Evolutionary conservation across 352 stramenopile genomes (phyloP).

Genomic region (Thraustochytrium striatum): DNA sequence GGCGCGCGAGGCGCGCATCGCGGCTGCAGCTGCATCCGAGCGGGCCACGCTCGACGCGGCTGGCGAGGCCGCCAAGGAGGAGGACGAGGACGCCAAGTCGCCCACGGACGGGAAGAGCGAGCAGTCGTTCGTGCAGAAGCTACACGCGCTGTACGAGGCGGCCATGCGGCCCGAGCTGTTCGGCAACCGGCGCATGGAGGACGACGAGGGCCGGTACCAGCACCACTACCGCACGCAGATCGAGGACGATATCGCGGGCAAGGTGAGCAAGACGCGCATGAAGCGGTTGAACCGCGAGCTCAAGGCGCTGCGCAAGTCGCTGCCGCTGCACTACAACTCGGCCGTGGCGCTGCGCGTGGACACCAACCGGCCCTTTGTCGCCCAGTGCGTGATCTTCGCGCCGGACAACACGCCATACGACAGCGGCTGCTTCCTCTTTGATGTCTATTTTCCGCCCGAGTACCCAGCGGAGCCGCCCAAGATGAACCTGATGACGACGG

Average conservation of each 20-base stretch:
- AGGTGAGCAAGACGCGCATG: constrained; percentile 47
- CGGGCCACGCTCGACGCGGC: neutral
- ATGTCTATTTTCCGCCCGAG: constrained; percentile 63
- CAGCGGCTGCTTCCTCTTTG: constrained; percentile 70
- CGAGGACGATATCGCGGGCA: constrained; percentile 43
- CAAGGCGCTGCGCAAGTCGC: constrained; percentile 29
- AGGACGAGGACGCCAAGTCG: neutral
- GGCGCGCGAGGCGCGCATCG: neutral
- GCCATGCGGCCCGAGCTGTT: constrained; percentile 38
- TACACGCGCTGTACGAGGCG: constrained; percentile 36
- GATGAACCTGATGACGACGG: constrained; percentile 72
- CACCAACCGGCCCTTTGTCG: constrained; percentile 34
- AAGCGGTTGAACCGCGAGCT: constrained; percentile 39
- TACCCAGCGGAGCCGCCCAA: constrained; percentile 69
- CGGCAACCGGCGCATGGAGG: constrained; percentile 22
- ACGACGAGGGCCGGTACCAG: constrained; percentile 26
- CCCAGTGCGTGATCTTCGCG: constrained; percentile 53
- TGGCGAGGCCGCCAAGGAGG: neutral
- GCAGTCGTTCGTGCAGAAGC: neutral
- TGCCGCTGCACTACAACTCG: constrained; percentile 45
- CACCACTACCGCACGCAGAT: constrained; percentile 48
- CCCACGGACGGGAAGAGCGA: no score
- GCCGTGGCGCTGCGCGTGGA: constrained; percentile 41
- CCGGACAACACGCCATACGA: constrained; percentile 62
- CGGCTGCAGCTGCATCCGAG: neutral